Evolutionary conservation across 1,139 yeast genomes (phyloP).

Genomic region (Candida sanyaensis): DNA sequence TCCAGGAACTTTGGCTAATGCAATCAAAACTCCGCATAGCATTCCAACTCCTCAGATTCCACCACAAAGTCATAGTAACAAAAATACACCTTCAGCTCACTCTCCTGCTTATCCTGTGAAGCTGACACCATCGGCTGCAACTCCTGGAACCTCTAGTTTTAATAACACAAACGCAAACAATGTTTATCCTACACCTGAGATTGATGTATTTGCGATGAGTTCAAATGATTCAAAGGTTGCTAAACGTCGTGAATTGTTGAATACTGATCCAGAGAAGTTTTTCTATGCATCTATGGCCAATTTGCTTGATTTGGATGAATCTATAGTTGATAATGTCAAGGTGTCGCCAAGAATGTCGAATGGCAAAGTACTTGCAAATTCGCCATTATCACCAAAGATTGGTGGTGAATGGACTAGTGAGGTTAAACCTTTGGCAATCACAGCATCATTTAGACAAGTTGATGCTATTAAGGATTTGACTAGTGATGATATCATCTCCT

Average conservation of each 20-base stretch:
- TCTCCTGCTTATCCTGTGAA: constrained; percentile 32
- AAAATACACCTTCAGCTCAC: constrained; percentile 44
- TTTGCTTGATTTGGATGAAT: constrained; percentile 47
- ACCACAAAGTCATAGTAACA: constrained; percentile 35
- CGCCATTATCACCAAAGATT: constrained; percentile 37
- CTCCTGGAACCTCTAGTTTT: constrained; percentile 12
- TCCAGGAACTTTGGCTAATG: constrained; percentile 41
- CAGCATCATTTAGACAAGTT: constrained; percentile 50
- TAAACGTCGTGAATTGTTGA: constrained; percentile 49
- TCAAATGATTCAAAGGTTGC: constrained; percentile 40
- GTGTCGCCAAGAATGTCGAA: constrained; percentile 2
- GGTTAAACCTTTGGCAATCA: constrained; percentile 46
- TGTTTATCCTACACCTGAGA: constrained; percentile 22
- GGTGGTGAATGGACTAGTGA: constrained; percentile 46
- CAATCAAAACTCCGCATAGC: constrained; percentile 49
- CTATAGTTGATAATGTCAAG: constrained; percentile 27
- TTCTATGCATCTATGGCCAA: constrained; percentile 55
- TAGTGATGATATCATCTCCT: constrained; percentile 29
- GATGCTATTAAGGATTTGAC: constrained; percentile 35
- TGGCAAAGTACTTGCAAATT: constrained; percentile 17
- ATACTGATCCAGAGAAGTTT: constrained; percentile 49
- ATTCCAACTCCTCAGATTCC: constrained; percentile 46
- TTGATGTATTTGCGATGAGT: constrained; percentile 26
- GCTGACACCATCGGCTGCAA: constrained; percentile 9
- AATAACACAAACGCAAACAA: constrained; percentile 6